phyloP scores from a whole-genome alignment of 23 red algal species.

The Chondrus crispus region DNA sequence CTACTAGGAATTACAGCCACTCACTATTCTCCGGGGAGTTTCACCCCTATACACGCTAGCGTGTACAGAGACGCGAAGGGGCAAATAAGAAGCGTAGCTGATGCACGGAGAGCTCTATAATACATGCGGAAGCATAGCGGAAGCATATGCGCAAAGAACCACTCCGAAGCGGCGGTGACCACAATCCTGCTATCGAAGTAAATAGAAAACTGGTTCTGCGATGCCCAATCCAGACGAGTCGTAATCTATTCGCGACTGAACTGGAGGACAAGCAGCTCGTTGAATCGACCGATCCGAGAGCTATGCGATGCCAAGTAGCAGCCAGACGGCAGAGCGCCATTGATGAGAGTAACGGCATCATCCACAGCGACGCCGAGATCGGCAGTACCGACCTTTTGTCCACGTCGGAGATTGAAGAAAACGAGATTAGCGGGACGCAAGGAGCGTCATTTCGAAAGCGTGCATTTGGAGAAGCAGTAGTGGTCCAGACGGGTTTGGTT shows the following conservation, averaged over 20 bases:
- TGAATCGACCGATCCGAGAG: neutral
- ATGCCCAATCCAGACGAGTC: neutral
- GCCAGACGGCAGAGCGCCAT: neutral
- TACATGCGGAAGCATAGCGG: no score
- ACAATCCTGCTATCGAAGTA: neutral
- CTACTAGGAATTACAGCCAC: no score
- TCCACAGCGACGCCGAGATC: neutral
- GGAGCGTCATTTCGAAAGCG: neutral
- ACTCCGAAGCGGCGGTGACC: neutral
- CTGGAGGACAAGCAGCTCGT: neutral
- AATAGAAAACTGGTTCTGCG: neutral
- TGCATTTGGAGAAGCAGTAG: no score
- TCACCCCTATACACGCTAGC: no score
- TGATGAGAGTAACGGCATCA: neutral
- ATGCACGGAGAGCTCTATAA: no score
- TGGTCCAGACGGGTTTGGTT: no score
- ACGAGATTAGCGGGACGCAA: neutral
- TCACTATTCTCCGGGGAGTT: no score
- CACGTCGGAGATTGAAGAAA: neutral
- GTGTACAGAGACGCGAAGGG: no score
- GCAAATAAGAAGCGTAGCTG: no score
- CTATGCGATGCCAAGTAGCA: neutral
- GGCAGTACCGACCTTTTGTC: neutral
- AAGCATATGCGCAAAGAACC: neutral
- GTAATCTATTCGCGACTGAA: neutral